Conservation (phyloP, 2,329 filamentous ascomycete species). For the Thielaviopsis punctulata region DNA sequence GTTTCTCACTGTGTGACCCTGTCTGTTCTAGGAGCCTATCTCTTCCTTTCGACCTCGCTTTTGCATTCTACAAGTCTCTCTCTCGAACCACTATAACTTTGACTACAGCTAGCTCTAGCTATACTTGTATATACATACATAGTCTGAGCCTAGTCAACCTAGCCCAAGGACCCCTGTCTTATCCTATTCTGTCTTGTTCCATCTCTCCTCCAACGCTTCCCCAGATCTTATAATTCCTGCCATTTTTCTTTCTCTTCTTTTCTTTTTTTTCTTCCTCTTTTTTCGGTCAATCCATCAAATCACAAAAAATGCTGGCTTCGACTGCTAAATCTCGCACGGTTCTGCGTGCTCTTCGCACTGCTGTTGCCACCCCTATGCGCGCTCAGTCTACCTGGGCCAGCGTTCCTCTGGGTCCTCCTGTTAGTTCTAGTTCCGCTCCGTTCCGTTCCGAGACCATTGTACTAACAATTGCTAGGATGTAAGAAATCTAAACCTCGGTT, state of each 20-base stretch:
- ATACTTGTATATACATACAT: too few species aligned
- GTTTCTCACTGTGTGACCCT: too few species aligned
- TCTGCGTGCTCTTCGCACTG: constrained; percentile 18
- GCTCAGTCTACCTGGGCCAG: constrained; percentile 74
- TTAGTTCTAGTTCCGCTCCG: constrained; percentile 30
- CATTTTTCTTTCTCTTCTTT: not conserved
- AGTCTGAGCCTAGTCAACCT: too few species aligned
- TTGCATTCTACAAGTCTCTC: too few species aligned
- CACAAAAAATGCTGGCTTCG: constrained; percentile 27
- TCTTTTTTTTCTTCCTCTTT: not conserved
- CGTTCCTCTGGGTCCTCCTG: constrained; percentile 85
- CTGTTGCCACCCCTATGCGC: constrained; percentile 25
- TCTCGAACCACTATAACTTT: too few species aligned
- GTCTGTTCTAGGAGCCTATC: too few species aligned
- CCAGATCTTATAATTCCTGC: too few species aligned
- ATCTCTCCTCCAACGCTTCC: not conserved
- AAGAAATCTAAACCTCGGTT: not conserved
- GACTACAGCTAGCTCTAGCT: too few species aligned
- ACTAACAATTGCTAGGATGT: constrained; percentile 11
- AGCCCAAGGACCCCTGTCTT: too few species aligned
- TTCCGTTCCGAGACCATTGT: not conserved
- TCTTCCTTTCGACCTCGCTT: too few species aligned
- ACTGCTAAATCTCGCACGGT: constrained; percentile 22
- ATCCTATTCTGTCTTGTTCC: too few species aligned
- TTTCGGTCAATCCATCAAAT: not conserved